A percentile compares a stretch with the other conserved stretches of the same genome.
Evolutionary conservation across 495 filamentous ascomycete species (phyloP).

Genomic region (Collariella sp.): DNA sequence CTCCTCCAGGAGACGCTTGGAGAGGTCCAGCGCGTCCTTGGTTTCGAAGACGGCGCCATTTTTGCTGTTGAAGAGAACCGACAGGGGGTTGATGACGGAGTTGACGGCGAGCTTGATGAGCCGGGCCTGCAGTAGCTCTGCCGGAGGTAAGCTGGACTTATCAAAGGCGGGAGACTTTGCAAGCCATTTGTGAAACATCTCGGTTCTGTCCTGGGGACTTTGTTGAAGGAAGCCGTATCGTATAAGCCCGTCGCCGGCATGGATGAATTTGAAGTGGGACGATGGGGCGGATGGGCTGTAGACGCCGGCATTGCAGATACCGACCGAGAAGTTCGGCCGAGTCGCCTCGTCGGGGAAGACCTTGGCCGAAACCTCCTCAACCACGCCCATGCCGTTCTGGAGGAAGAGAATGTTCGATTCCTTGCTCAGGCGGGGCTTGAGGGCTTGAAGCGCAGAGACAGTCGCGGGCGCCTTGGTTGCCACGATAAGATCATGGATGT

Average conservation of each 20-base stretch:
- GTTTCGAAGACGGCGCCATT: constrained; percentile 67
- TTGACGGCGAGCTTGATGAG: constrained; percentile 63
- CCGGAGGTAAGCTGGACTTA: constrained; percentile 11
- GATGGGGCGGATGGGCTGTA: constrained; percentile 31
- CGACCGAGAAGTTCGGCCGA: constrained; percentile 59
- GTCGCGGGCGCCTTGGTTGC: constrained; percentile 55
- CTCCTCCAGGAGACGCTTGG: constrained; percentile 54
- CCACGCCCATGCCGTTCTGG: constrained; percentile 69
- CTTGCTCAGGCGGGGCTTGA: constrained; percentile 49
- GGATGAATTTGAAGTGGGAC: constrained; percentile 49
- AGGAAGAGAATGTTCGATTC: constrained; percentile 61
- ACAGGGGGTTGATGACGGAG: constrained; percentile 72
- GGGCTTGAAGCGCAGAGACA: constrained; percentile 43
- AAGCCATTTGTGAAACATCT: too few species aligned
- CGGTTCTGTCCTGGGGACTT: too few species aligned
- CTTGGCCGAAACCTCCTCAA: constrained; percentile 51
- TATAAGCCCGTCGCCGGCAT: constrained; percentile 55
- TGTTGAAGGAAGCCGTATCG: constrained; percentile 41
- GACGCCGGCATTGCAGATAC: constrained; percentile 61
- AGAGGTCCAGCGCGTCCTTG: constrained; percentile 44
- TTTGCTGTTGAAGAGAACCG: constrained; percentile 57
- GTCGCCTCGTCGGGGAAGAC: constrained; percentile 51
- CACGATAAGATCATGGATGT: constrained; percentile 71
- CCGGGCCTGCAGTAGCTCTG: constrained; percentile 35
- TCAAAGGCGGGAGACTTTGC: background rate